These are phyloP conservation scores for Saitozyma sp. DNA, from an alignment of 768 basidiomycete genomes.

Conservation along the genomic window DNA sequence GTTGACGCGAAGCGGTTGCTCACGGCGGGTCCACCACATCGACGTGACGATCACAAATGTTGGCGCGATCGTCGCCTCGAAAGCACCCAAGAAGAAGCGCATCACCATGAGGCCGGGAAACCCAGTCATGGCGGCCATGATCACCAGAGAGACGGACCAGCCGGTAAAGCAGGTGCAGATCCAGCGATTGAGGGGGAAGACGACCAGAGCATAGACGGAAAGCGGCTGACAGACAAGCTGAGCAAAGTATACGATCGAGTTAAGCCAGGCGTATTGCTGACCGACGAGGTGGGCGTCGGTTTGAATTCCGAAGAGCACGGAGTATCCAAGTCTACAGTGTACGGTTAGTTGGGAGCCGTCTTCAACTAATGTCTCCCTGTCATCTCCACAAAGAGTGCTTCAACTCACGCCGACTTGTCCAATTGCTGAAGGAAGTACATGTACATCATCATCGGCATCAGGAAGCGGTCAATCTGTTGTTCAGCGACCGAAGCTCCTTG, in stretches of 20 bases:
- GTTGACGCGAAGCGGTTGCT: slow-evolving; percentile 23
- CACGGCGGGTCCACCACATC: too few species aligned
- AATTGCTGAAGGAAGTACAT: slow-evolving; percentile 31
- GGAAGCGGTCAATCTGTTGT: slow-evolving; percentile 11
- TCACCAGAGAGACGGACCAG: slow-evolving; percentile 56
- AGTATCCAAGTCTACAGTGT: too few species aligned
- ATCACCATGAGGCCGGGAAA: slow-evolving; percentile 56
- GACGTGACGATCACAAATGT: slow-evolving; percentile 58
- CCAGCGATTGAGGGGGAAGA: slow-evolving; percentile 29
- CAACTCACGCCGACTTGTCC: too few species aligned
- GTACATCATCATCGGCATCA: slow-evolving; percentile 18
- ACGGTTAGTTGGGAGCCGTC: too few species aligned
- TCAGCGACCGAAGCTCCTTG: too few species aligned
- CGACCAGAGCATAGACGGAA: slow-evolving; percentile 18
- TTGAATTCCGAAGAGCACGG: slow-evolving; percentile 57
- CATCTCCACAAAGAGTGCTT: too few species aligned
- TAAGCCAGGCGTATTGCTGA: slow-evolving; percentile 30
- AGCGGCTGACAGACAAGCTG: slow-evolving; percentile 34
- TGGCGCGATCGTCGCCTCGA: slow-evolving; percentile 59
- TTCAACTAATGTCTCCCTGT: too few species aligned
- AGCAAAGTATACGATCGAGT: slow-evolving; percentile 39
- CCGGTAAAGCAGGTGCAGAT: slow-evolving; percentile 55
- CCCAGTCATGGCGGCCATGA: slow-evolving; percentile 54
- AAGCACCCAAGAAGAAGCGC: slow-evolving; percentile 58
- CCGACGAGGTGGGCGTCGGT: slow-evolving; percentile 51